phyloP scores from a whole-genome alignment of 2,329 filamentous ascomycete genomes.

The Fusarium verrucosum region DNA sequence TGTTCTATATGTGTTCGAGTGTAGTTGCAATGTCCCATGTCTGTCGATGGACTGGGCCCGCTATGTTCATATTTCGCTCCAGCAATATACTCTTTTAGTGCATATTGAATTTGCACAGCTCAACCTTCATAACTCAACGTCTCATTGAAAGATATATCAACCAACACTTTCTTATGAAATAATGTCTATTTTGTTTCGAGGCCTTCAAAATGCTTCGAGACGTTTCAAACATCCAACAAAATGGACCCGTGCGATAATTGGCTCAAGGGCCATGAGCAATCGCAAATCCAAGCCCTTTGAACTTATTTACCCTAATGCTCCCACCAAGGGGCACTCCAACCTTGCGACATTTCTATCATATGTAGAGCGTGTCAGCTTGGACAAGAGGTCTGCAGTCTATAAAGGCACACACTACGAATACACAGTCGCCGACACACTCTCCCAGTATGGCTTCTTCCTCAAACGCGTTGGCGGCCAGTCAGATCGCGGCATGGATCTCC shows the following conservation, averaged over 20 bases:
- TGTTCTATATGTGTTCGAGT: too few species aligned
- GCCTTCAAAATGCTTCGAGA: slow-evolving; percentile 6
- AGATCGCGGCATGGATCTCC: slow-evolving; percentile 78
- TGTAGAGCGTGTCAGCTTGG: slow-evolving; percentile 65
- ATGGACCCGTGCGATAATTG: neutral
- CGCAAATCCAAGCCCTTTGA: slow-evolving; percentile 2
- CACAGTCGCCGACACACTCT: slow-evolving; percentile 65
- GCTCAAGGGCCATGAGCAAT: slow-evolving; percentile 16
- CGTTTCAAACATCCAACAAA: neutral
- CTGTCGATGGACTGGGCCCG: too few species aligned
- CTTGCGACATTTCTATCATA: slow-evolving; percentile 72
- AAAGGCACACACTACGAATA: slow-evolving; percentile 84
- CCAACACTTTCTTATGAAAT: slow-evolving; percentile 13
- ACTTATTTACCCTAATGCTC: slow-evolving; percentile 56
- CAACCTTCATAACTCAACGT: neutral
- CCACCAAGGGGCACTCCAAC: slow-evolving; percentile 66
- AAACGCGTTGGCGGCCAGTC: slow-evolving; percentile 71
- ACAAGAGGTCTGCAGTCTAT: slow-evolving; percentile 67
- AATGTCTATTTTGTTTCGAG: slow-evolving; percentile 24
- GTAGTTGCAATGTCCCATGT: too few species aligned
- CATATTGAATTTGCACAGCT: slow-evolving; percentile 15
- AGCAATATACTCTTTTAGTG: slow-evolving; percentile 21
- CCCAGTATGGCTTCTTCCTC: slow-evolving; percentile 70
- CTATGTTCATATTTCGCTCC: slow-evolving; percentile 3
- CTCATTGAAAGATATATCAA: neutral